A percentile compares a stretch with the other conserved stretches of the same genome.
These are phyloP conservation scores for Amanita thiersii DNA, from an alignment of 768 basidiomycete genomes.

Conservation along the genomic window DNA sequence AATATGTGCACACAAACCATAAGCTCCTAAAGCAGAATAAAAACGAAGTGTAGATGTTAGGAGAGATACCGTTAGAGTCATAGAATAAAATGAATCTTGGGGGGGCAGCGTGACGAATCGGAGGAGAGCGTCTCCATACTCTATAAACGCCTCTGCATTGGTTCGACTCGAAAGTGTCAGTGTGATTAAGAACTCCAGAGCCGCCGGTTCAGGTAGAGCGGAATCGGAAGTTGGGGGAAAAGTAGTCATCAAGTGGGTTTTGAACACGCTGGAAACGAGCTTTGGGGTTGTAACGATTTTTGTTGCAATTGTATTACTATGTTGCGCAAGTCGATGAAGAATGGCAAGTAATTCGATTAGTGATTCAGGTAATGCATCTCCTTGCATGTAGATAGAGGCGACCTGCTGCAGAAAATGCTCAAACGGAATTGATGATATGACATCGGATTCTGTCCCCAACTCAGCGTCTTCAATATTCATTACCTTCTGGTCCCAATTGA, in stretches of 20 bases:
- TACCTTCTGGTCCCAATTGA: constrained; percentile 47
- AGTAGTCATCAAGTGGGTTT: constrained; percentile 51
- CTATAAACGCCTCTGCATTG: constrained; percentile 50
- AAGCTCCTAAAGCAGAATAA: constrained; percentile 60
- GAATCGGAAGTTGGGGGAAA: constrained; percentile 30
- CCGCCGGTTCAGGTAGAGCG: constrained; percentile 34
- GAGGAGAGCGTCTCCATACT: constrained; percentile 56
- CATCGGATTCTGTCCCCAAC: constrained; percentile 22
- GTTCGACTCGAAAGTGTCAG: constrained; percentile 61
- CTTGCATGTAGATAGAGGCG: constrained; percentile 27
- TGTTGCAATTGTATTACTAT: constrained; percentile 45
- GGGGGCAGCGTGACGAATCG: constrained; percentile 63
- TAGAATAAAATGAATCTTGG: constrained; percentile 27
- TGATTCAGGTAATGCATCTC: constrained; percentile 38
- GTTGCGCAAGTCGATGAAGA: constrained; percentile 51
- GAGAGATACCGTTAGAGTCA: constrained; percentile 38
- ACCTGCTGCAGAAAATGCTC: constrained; percentile 43
- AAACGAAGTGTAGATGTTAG: constrained; percentile 51
- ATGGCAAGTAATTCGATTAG: constrained; percentile 50
- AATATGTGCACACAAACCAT: constrained; percentile 70
- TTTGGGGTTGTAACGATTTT: constrained; percentile 42
- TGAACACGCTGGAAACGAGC: constrained; percentile 43
- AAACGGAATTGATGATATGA: constrained; percentile 27
- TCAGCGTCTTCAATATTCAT: constrained; percentile 39
- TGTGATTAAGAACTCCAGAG: constrained; percentile 47